Conservation (phyloP, 2,329 filamentous ascomycete species). For the Paracoccidioides lutzii region DNA sequence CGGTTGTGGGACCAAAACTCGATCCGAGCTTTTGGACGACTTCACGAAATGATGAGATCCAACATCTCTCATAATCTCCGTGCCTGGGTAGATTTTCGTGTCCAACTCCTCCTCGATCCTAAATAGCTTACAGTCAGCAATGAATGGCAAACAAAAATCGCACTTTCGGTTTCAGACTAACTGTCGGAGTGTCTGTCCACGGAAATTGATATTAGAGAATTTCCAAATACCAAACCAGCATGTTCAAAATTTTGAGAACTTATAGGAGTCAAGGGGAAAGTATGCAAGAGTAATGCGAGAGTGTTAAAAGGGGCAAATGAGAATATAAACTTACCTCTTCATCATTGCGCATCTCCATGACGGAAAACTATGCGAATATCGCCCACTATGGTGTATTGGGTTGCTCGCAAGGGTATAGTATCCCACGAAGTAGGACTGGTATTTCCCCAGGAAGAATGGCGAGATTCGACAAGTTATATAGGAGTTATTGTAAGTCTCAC, state of each 20-base stretch:
- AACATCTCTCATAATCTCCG: slow-evolving; percentile 49
- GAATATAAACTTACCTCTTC: slow-evolving; percentile 20
- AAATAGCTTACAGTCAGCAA: background rate
- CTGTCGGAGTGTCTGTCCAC: slow-evolving; percentile 15
- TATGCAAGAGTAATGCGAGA: background rate
- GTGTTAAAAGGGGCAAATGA: background rate
- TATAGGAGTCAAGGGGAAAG: background rate
- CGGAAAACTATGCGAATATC: slow-evolving; percentile 6
- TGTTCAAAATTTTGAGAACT: too few relatives aligned
- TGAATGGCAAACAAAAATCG: background rate
- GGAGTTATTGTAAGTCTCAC: background rate
- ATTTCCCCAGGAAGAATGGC: background rate
- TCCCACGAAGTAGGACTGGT: background rate
- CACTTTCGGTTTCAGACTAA: slow-evolving; percentile 7
- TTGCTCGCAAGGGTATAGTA: background rate
- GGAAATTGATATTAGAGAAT: background rate
- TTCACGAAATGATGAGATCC: slow-evolving; percentile 54
- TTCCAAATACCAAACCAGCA: too few relatives aligned
- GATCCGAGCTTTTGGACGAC: slow-evolving; percentile 20
- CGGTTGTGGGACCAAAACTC: slow-evolving; percentile 41
- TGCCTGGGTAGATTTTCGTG: slow-evolving; percentile 43
- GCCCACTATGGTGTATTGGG: background rate
- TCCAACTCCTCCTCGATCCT: slow-evolving; percentile 41
- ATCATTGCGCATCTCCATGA: slow-evolving; percentile 40
- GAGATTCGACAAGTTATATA: background rate